phyloP scores from a whole-genome alignment of 768 basidiomycete genomes.

The Pholiota molesta region DNA sequence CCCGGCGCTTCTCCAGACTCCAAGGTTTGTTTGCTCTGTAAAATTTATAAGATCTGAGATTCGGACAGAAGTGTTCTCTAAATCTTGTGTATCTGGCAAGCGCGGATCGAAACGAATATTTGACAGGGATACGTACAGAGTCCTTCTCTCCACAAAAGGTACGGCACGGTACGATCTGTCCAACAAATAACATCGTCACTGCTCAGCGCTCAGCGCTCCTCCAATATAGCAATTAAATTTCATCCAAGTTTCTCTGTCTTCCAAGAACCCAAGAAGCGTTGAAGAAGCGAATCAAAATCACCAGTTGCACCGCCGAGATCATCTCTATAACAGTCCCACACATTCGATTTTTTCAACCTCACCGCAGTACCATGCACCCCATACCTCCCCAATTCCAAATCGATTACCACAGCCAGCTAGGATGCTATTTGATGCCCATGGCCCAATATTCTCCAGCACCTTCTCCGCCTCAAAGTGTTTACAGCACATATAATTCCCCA shows the following conservation, averaged over 20 bases:
- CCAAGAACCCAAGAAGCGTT: slow-evolving; percentile 16
- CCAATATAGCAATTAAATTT: slow-evolving; percentile 16
- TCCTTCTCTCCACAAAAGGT: slow-evolving; percentile 10
- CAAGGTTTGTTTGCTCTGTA: neutral
- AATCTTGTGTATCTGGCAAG: slow-evolving; percentile 20
- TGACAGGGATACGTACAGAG: slow-evolving; percentile 25
- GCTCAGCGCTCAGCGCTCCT: too few species aligned
- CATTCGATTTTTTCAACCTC: neutral
- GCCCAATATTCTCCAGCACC: neutral
- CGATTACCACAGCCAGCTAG: neutral
- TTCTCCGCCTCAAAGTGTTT: neutral
- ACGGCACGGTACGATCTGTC: neutral
- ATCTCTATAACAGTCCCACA: neutral
- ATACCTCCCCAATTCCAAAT: neutral
- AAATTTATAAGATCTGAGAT: slow-evolving; percentile 8
- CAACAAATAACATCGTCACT: slow-evolving; percentile 12
- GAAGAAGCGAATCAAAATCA: slow-evolving; percentile 13
- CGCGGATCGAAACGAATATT: slow-evolving; percentile 21
- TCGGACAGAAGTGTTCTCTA: slow-evolving; percentile 1
- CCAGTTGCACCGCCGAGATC: too few species aligned
- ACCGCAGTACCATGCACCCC: neutral
- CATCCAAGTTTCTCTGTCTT: slow-evolving; percentile 11
- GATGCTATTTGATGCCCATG: neutral
- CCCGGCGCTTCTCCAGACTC: neutral
- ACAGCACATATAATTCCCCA: neutral